Percentiles rank a stretch among this genome's conserved stretches.
Conservation (phyloP, 164 flowering plant genomes). For the Macadamia integrifolia region DNA sequence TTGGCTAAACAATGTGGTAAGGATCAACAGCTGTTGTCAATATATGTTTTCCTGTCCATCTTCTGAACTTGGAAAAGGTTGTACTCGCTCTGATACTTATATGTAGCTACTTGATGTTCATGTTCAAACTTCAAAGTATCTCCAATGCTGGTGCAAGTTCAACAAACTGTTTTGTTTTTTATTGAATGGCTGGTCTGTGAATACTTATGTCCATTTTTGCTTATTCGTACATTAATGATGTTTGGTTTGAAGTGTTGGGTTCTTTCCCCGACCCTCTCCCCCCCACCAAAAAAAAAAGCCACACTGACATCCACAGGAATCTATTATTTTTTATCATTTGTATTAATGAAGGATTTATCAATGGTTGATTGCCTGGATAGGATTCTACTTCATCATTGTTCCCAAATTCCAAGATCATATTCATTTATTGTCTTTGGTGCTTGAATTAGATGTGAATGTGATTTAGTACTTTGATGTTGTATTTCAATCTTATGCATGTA, state of each 20-base stretch:
- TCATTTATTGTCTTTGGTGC: neutral
- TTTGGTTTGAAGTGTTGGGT: too few species aligned
- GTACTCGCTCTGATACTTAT: neutral
- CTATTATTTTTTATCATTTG: too few species aligned
- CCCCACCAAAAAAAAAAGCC: too few species aligned
- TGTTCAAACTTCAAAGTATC: too few species aligned
- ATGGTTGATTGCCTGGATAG: neutral
- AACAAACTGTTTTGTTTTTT: neutral
- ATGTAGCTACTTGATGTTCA: too few species aligned
- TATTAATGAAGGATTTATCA: too few species aligned
- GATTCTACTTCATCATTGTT: neutral
- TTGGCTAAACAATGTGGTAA: conserved; percentile 97
- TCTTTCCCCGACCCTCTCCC: too few species aligned
- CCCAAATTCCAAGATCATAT: neutral
- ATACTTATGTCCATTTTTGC: neutral
- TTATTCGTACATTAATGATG: too few species aligned
- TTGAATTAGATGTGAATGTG: neutral
- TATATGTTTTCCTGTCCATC: neutral
- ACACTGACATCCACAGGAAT: too few species aligned
- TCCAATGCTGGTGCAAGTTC: too few species aligned
- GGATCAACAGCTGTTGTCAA: conserved; percentile 12
- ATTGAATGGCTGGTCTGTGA: neutral
- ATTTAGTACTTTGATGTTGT: neutral
- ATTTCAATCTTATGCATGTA: neutral
- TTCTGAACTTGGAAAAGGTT: neutral